Evolutionary conservation across 164 flowering plant genomes (phyloP), one percentile per base, ranked within the genome.

Genomic region (Magnolia officinalis): DNA sequence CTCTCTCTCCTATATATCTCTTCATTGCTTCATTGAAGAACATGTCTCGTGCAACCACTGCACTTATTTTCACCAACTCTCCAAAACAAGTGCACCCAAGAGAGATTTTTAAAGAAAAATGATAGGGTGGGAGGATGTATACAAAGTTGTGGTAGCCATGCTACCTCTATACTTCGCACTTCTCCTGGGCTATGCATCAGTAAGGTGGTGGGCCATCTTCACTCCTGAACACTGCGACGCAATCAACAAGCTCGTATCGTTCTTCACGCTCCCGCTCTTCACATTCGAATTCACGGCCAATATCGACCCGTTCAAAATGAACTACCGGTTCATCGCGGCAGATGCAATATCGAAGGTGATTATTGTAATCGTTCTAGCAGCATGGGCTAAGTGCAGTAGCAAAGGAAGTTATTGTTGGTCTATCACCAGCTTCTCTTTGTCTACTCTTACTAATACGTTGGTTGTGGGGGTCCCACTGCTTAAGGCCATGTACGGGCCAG

Each of bases 391-490:
- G 85, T 87, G 83, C 37, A 84, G 90, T 58, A 79, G 82, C 73
- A 88, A 89, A 52, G 94, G 90, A 16, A 87, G 86, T 76, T 89
- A 81, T 55, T 51, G 85, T 58, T 92, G 95, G 95, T 85, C 86
- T 13, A 90, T 92, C 19, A 92, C 95, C 11, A 85, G 85, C 80
- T 92, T 87, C 84, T 92, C 94, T 31, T 76, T 91, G 69, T 80
- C 86, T 2, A 89, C 91, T 23, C 75, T 92, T 19, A 90, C 92
- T 0, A 92, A 87, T 63, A 72, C 92, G 20, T 81, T 92, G 7
- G 91, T 91, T 4, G 86, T 92, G 0, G 97, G 97, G 6, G 92
- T 91, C 68, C 97, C 97, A 1, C 29, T 92, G 50, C 18, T 89
- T 63, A 83, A 75, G 63, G 90, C 92, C 80, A 92, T 92, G 97